Evolutionary conservation across 257 asterid genomes (phyloP).

Genomic region (Nicotiana undulata): DNA sequence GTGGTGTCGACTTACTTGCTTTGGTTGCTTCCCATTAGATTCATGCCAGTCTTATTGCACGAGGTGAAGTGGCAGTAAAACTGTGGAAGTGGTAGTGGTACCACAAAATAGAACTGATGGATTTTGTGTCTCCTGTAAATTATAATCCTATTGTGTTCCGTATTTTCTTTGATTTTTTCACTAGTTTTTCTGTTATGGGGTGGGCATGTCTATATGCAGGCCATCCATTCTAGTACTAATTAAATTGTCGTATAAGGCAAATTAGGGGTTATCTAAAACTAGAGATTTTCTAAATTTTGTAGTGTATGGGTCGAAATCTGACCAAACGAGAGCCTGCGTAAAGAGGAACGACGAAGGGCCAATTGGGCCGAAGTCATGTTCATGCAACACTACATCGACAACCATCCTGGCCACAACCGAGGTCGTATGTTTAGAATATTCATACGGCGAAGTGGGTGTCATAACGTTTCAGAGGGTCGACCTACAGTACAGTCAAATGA

Average conservation of each 20-base stretch:
- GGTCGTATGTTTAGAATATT: no score
- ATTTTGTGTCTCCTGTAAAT: not conserved
- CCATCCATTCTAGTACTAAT: not conserved
- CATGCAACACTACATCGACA: no score
- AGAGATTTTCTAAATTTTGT: not conserved
- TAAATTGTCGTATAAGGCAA: not conserved
- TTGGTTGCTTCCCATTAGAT: not conserved
- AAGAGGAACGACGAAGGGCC: no score
- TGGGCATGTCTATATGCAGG: not conserved
- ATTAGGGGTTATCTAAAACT: not conserved
- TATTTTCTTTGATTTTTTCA: not conserved
- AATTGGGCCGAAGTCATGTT: no score
- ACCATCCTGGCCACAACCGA: no score
- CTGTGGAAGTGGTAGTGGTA: not conserved
- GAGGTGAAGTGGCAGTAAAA: not conserved
- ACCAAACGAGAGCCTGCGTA: no score
- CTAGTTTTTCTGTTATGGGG: not conserved
- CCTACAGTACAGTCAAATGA: no score
- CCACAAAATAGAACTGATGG: not conserved
- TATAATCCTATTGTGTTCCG: not conserved
- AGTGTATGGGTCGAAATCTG: no score
- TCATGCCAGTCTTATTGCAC: not conserved
- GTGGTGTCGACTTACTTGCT: not conserved
- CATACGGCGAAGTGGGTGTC: no score
- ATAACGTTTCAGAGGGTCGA: no score